Evolutionary conservation across 768 basidiomycete genomes (phyloP).

Genomic region (Phlebiopsis gigantea): DNA sequence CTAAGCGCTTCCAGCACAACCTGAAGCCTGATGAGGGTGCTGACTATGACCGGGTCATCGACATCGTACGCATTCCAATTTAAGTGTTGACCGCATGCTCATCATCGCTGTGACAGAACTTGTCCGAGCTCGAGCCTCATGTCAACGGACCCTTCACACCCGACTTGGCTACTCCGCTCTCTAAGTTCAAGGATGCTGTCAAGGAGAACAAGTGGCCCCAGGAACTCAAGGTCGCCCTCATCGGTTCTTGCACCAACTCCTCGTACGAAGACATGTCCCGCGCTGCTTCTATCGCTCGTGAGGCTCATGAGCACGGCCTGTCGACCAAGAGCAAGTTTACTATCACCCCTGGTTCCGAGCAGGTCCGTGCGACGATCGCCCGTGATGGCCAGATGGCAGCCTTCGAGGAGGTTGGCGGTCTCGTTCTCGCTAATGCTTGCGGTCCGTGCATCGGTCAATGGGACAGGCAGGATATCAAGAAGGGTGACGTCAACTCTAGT

Average conservation of each 20-base stretch:
- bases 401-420: conserved; percentile 84
- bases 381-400: conserved; percentile 90
- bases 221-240: conserved; percentile 95
- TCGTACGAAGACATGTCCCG: conserved; percentile 99
- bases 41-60: conserved; percentile 92
- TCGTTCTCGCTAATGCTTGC: conserved; percentile 97
- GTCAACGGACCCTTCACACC: conserved; percentile 99
- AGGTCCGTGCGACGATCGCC: conserved; percentile 95
- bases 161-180: conserved; percentile 96
- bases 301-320: conserved; percentile 86
- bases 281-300: conserved; percentile 87
- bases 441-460: conserved; percentile 99
- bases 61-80: conserved; percentile 64
- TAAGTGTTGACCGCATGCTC: no score
- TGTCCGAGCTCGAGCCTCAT: conserved; percentile 96
- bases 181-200: conserved; percentile 87
- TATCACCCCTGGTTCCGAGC: conserved; percentile 97
- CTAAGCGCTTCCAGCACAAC: conserved; percentile 86
- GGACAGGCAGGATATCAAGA: conserved; percentile 96
- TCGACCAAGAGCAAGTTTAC: conserved; percentile 92
- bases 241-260: conserved; percentile 99
- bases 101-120: no score
- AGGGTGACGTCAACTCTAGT: conserved; percentile 96
- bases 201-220: conserved; percentile 96
- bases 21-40: conserved; percentile 80